Evolutionary conservation across 257 asterid genomes (phyloP), one percentile per base, ranked within the genome.

Genomic region (Solanum piurae): DNA sequence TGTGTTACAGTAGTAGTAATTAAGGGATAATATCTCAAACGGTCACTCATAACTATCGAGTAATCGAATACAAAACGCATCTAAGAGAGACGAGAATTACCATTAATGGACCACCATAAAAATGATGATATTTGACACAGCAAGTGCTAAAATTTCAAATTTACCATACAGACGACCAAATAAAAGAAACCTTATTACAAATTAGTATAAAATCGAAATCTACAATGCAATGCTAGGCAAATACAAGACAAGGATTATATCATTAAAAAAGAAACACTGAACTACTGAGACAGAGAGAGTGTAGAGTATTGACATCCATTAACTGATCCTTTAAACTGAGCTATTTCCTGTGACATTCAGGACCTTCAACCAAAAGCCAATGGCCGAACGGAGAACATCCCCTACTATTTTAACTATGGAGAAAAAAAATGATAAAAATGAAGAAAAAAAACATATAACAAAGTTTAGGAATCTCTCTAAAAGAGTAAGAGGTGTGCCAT

Each of bases 401-500:
- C 42, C 42, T 49, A 31, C 21, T 31, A 29, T 46, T 79, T 79
- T 29, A 7, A 55, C 86, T 49, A 82, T 49, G 4, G 38, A 44
- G 66, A 49, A 60, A 66, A 71, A 71, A 86, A 80, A 87, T 83
- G 75, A 52, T 55, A 66, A 46, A 82, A 90, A 87, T 90, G 18
- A n/a, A 64, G 52, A 85, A 84, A 86, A 88, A 79, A 69, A 69
- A 91, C 80, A 74, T 18, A 40, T 64, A 46, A 60, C 68, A 74
- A 58, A 71, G 34, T 88, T 88, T 83, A 77, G 82, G 86, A 33
- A 44, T 84, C 82, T 82, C 84, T 55, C 90, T 92, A 89, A 64
- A 64, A 90, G 46, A 37, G 83, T 38, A 37, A 27, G 87, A 87
- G 91, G 88, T 71, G 90, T 90, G 83, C 62, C 89, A 88, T 91